phyloP scores from a whole-genome alignment of 106 monocot species.

The Dendrobium nobile region DNA sequence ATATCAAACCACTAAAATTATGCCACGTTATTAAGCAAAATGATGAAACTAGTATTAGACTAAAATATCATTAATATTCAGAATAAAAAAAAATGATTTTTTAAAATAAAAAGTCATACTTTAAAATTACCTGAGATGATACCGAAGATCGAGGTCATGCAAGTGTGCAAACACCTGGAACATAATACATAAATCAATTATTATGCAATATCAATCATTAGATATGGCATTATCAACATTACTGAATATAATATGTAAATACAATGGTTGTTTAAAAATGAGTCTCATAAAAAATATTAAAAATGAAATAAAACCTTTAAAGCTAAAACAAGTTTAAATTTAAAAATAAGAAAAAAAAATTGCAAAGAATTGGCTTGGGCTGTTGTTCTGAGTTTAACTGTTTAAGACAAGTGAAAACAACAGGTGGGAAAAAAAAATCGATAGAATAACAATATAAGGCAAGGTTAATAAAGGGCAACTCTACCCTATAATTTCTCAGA shows the following conservation, averaged over 20 bases:
- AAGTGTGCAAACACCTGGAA: constrained; percentile 88
- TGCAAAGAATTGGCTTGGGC: neutral
- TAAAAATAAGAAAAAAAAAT: neutral
- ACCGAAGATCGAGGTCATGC: constrained; percentile 90
- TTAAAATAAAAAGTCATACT: neutral
- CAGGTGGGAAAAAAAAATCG: neutral
- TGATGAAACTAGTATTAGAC: neutral
- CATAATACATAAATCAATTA: neutral
- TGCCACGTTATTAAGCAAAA: neutral
- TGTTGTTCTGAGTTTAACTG: neutral
- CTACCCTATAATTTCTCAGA: neutral
- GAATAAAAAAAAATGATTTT: neutral
- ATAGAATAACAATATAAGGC: neutral
- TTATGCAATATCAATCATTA: neutral
- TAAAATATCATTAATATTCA: neutral
- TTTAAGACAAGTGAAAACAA: neutral
- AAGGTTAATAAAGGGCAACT: neutral
- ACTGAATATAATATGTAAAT: neutral
- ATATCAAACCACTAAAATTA: constrained; percentile 11
- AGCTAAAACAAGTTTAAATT: neutral
- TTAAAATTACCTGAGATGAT: constrained; percentile 75
- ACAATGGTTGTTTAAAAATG: neutral
- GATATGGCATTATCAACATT: neutral
- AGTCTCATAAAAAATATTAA: neutral
- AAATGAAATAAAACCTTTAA: neutral